Evolutionary conservation across 139 green algal species (phyloP), one percentile per base, ranked within the genome.

Genomic region (Zygnema circumcarinatum): DNA sequence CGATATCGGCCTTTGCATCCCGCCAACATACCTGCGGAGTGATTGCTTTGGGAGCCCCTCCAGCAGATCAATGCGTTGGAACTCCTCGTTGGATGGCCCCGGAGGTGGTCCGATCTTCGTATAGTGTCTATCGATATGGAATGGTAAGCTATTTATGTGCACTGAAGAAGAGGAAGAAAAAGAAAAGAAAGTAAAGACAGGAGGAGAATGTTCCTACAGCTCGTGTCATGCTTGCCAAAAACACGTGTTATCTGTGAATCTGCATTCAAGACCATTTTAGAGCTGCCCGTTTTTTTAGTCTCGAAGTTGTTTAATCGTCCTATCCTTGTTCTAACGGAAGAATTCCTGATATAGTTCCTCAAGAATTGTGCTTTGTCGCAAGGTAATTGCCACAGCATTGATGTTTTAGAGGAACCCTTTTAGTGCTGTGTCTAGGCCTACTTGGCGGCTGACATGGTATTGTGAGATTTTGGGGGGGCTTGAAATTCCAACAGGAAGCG

Each of bases 51-150:
- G 79, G 33, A 33, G 35, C 38, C 31, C 79, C 79, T 33, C 79
- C 79, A 2, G 62, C 62, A 3, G 79, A 86, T 41, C 2, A 20
- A 25, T 86, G 79, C 7, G 79, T 86, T 2, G 79, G 79, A 31
- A 86, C 79, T 20, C 79, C 79, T 33, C 78, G 79, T n/a, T 86
- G 79, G 79, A 86, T 86, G 79, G 79, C 79, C 31, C 79, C 79
- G 29, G 79, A 86, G 3, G 79, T 86, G 2, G 20, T 86, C 22
- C 76, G 79, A 11, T 21, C 79, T 2, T 21, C 36, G 54, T 86
- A 86, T 41, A 29, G 54, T 22, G 29, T 2, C 2, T 25, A 86
- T 7, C n/a, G 20, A 3, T 86, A 86, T 76, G 79, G 79, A 75
- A 41, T 67, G 38, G 79, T 86, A 29, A 62, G 41, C 2, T 20